Base-by-base conservation (phyloP, 148 eudicot species). In the Heliosperma pusillum region DNA sequence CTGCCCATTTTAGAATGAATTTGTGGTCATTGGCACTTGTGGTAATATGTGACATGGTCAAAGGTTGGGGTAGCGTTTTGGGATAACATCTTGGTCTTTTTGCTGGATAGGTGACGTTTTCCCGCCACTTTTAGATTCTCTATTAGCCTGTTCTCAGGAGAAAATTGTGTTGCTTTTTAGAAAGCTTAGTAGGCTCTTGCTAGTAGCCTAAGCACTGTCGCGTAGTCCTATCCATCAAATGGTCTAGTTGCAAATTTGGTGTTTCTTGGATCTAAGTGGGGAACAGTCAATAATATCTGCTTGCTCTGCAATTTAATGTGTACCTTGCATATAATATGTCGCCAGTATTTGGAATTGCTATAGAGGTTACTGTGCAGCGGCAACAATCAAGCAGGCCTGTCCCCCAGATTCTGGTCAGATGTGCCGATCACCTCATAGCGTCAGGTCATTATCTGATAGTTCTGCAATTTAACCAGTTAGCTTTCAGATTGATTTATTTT, bases 361-460 rank as follows among this genome's bases (percentile, higher is more conserved):
- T 94, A 73, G 93, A 94, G 87, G 67, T 85, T 56, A 85, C 93
- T 8, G 93, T 91, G 66, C 95, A 89, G 78, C 87, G 89, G 44
- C 97, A 94, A 83, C 86, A 91, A 73, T 87, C 88, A 69, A 89
- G 84, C 83, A 79, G 82, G 71, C 88, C 89, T 47, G 81, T 92
- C 80, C 98, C 98, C 40, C 81, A 79, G 70, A 86, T 91, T 66
- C 76, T 94, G 77, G 86, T 90, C 83, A 83, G 87, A 76, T 91
- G 98, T 80, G 98, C 96, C 58, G 98, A 94, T 82, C 84, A 78
- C 89, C 96, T 94, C 74, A 85, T 94, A 83, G 82, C 88, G 71
- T 91, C 97, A 88, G 98, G 98, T 91, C 42, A 71, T 52, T 76
- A 8, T 44, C 30, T 52, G 44, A 79, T 6, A 19, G 2, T 50